Base-by-base conservation (phyloP, 2,329 filamentous ascomycete genomes). In the Chaetomium strumarium region DNA sequence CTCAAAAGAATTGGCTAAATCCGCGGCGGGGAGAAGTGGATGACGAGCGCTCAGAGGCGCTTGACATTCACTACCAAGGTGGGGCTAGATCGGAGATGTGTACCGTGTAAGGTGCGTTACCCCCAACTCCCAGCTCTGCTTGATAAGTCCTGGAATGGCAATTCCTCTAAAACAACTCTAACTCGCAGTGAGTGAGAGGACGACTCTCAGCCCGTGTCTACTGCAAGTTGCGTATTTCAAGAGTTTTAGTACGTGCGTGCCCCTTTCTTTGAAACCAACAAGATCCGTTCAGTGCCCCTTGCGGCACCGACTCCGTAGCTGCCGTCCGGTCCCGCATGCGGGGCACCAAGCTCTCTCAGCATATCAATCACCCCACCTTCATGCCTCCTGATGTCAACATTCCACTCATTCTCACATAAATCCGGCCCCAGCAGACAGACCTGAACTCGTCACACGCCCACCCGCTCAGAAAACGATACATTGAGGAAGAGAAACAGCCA, bases 1-100 rank as follows among this genome's bases (percentile, higher is more conserved):
- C 37, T 17, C 7, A 10, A 20, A 38, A 20, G 47, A 53, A 46
- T 51, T 53, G 54, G 54, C 50, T 56, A 56, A 56, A 56, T 53
- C 46, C 46, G 50, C 43, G 46, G 54, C 52, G 53, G 53, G 49
- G 45, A 40, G 49, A 30, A 36, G 43, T 16, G 37, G 47, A 43
- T 5, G 19, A 20, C 48, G 38, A 42, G 46, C 19, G 39, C n/a
- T 38, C 31, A 20, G 52, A 42, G 46, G 46, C 19, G 39, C n/a
- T 38, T 37, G 53, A 45, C 45, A 48, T 42, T 42, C 16, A 12
- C 17, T 31, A 20, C 13, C 13, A 36, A 40, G 52, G 52, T 55
- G 52, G 52, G 52, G 43, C 47, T n/a, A 44, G 17, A n/a, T 31
- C 36, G 33, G 33, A 31, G 46, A 40, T 46, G 46, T 29, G 52